A percentile compares a stretch with the other conserved stretches of the same genome.
These are phyloP conservation scores for Thelonectria rubi DNA, from an alignment of 2,329 filamentous ascomycete species.

Conservation along the genomic window DNA sequence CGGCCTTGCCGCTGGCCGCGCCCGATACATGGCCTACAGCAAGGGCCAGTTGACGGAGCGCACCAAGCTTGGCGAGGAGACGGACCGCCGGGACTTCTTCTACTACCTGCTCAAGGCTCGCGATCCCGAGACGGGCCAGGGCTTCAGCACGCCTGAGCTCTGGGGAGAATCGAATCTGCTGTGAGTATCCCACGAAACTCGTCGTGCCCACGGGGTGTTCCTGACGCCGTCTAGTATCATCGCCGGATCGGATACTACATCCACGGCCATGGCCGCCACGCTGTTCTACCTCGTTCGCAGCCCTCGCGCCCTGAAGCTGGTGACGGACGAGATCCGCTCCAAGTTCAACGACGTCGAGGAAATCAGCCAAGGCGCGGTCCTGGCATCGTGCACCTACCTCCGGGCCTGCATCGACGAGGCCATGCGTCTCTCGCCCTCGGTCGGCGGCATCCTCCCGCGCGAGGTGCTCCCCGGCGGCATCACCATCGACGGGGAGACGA, in stretches of 20 bases:
- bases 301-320: slow-evolving; percentile 56
- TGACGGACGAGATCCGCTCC: slow-evolving; percentile 60
- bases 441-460: slow-evolving; percentile 67
- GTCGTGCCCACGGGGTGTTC: slow-evolving; percentile 15
- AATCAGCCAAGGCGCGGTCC: slow-evolving; percentile 60
- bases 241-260: slow-evolving; percentile 76
- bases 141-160: slow-evolving; percentile 71
- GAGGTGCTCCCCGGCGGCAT: slow-evolving; percentile 66
- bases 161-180: slow-evolving; percentile 77
- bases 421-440: slow-evolving; percentile 69
- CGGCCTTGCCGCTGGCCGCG: slow-evolving; percentile 71
- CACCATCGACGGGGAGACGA: slow-evolving; percentile 59
- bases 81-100: slow-evolving; percentile 78
- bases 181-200: slow-evolving; percentile 46
- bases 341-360: slow-evolving; percentile 63
- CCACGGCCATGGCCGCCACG: slow-evolving; percentile 71
- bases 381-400: slow-evolving; percentile 65
- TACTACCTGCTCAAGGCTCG: slow-evolving; percentile 77
- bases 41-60: slow-evolving; percentile 72
- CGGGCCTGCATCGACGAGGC: slow-evolving; percentile 72
- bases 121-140: slow-evolving; percentile 75
- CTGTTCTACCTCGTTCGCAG: slow-evolving; percentile 70
- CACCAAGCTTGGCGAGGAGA: slow-evolving; percentile 71
- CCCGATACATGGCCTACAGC: slow-evolving; percentile 76
- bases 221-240: slow-evolving; percentile 62